A percentile compares a stretch with the other conserved stretches of the same genome.
These are phyloP conservation scores for Cutaneotrichosporon sp. DNA, from an alignment of 1,284 basidiomycete genomes.

Conservation along the genomic window DNA sequence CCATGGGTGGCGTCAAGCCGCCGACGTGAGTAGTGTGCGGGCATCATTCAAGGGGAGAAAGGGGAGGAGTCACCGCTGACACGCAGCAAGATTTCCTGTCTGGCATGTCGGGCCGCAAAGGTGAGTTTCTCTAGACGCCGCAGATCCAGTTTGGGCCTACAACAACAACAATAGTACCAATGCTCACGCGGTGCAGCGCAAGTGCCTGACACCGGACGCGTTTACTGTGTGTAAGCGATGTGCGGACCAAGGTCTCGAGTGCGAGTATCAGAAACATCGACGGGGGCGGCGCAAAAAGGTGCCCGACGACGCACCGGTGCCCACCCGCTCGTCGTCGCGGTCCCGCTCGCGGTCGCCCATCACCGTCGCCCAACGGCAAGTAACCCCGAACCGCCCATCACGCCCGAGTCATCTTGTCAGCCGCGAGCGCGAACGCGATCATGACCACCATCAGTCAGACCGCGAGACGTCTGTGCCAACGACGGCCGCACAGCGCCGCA, in stretches of 20 bases:
- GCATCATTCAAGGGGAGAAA: neutral
- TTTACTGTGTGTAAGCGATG: slow-evolving; percentile 25
- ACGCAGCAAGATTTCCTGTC: slow-evolving; percentile 23
- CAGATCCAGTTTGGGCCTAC: neutral
- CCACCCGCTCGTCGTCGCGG: neutral
- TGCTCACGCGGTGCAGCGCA: slow-evolving; percentile 20
- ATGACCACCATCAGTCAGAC: neutral
- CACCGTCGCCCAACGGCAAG: neutral
- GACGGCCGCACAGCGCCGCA: neutral
- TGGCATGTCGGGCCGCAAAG: slow-evolving; percentile 28
- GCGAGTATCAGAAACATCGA: slow-evolving; percentile 29
- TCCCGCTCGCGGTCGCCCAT: slow-evolving; percentile 4
- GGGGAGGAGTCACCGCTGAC: neutral
- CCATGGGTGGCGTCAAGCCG: neutral
- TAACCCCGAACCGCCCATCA: neutral
- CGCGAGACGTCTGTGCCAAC: neutral
- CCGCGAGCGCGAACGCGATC: neutral
- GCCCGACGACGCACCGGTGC: neutral
- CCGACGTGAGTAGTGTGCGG: slow-evolving; percentile 10
- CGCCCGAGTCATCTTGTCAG: neutral
- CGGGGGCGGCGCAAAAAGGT: slow-evolving; percentile 23
- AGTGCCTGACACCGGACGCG: slow-evolving; percentile 25
- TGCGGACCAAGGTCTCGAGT: slow-evolving; percentile 20
- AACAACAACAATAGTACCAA: neutral
- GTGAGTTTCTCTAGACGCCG: slow-evolving; percentile 9